Evolutionary conservation across 2,329 filamentous ascomycete species (phyloP).

Genomic region (Coleophoma crateriformis): DNA sequence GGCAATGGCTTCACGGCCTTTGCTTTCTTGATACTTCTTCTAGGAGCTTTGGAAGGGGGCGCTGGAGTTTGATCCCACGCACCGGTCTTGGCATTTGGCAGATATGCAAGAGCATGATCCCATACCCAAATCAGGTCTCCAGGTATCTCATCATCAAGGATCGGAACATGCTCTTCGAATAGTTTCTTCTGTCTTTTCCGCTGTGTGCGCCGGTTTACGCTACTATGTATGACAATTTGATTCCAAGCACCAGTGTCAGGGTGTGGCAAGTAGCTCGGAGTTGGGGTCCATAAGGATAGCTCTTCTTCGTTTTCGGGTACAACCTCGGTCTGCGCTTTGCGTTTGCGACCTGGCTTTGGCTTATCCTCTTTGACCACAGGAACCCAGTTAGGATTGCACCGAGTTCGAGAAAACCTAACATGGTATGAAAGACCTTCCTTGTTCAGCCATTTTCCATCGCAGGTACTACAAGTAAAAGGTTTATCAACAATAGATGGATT

Average conservation of each 20-base stretch:
- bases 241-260: constrained; percentile 2
- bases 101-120: constrained; percentile 7
- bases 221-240: neutral
- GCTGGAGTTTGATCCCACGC: constrained; percentile 17
- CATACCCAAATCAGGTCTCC: constrained; percentile 6
- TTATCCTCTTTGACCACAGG: neutral
- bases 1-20: neutral
- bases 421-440: constrained; percentile 27
- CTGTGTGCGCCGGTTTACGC: neutral
- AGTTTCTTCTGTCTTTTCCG: neutral
- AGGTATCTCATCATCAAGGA: neutral
- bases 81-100: constrained; percentile 19
- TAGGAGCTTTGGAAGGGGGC: neutral
- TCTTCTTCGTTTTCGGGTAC: neutral
- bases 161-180: neutral
- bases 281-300: neutral
- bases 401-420: constrained; percentile 19
- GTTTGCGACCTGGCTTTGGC: neutral
- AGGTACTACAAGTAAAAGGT: constrained; percentile 23
- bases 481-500: constrained; percentile 10
- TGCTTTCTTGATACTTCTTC: neutral
- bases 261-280: constrained; percentile 1
- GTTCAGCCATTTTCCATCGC: constrained; percentile 23
- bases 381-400: constrained; percentile 24
- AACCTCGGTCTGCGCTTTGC: neutral